Percentiles rank a stretch among this genome's conserved stretches.
Conservation (phyloP, 2,329 filamentous ascomycete genomes). For the Pezicula radicicola region DNA sequence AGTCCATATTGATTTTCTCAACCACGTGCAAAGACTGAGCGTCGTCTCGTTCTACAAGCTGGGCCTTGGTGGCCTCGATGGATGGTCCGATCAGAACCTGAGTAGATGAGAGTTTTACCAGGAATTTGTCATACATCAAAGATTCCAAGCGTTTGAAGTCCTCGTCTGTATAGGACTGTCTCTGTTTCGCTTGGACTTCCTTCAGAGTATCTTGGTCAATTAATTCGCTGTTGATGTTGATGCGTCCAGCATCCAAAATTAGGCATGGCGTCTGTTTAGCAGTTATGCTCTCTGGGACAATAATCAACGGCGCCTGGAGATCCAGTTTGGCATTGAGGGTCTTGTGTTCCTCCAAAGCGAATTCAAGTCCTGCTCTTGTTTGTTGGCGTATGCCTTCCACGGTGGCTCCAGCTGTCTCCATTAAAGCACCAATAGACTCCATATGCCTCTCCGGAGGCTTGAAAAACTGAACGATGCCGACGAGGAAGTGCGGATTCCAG, state of each 20-base stretch:
- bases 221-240: conserved; percentile 88
- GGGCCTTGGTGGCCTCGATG: conserved; percentile 82
- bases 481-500: conserved; percentile 92
- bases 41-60: conserved; percentile 67
- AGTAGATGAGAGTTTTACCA: conserved; percentile 88
- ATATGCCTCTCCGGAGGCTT: conserved; percentile 94
- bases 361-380: conserved; percentile 92
- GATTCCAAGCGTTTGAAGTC: conserved; percentile 87
- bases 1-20: conserved; percentile 96
- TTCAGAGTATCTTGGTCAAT: conserved; percentile 88
- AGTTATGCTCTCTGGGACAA: conserved; percentile 90
- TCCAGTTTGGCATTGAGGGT: conserved; percentile 96
- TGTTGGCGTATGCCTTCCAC: conserved; percentile 94
- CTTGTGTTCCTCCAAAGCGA: conserved; percentile 95
- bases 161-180: conserved; percentile 79
- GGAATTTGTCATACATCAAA: conserved; percentile 96
- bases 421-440: conserved; percentile 93
- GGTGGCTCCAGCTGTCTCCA: conserved; percentile 93
- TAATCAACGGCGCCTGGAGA: conserved; percentile 92
- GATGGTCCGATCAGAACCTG: conserved; percentile 94
- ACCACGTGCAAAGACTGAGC: conserved; percentile 81
- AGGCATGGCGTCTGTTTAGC: conserved; percentile 78
- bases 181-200: conserved; percentile 88
- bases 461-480: conserved; percentile 93
- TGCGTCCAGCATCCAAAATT: conserved; percentile 94